Evolutionary conservation across 2,329 filamentous ascomycete species (phyloP).

Genomic region (Lecanosticta acicola): DNA sequence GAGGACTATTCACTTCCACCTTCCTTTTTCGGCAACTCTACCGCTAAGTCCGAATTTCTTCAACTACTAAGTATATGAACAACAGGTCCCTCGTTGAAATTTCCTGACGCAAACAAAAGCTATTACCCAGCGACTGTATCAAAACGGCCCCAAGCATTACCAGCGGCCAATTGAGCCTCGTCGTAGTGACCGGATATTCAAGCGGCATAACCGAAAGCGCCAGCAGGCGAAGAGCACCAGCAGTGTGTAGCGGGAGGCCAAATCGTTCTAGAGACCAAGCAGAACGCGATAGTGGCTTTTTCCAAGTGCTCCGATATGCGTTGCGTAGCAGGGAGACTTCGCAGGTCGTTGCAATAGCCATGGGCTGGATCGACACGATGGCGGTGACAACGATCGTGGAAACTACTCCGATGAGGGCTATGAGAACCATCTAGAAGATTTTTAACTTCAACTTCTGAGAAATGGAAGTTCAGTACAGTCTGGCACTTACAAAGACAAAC

Average conservation of each 20-base stretch:
- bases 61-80: too few relatives aligned
- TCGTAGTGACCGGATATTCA: constrained; percentile 27
- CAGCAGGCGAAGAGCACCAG: not conserved
- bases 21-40: too few relatives aligned
- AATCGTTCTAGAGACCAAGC: constrained; percentile 17
- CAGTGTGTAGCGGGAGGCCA: constrained; percentile 11
- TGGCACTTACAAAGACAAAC: constrained; percentile 5
- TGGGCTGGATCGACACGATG: constrained; percentile 5
- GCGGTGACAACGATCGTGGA: constrained; percentile 9
- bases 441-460: too few relatives aligned
- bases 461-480: too few relatives aligned
- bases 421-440: too few relatives aligned
- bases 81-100: constrained; percentile 28
- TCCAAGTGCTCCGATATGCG: constrained; percentile 11
- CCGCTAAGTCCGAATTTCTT: too few relatives aligned
- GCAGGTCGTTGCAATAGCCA: constrained; percentile 11
- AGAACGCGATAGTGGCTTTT: constrained; percentile 12
- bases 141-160: constrained; percentile 37
- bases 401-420: constrained; percentile 9
- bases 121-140: constrained; percentile 23
- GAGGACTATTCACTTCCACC: too few relatives aligned
- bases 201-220: not conserved
- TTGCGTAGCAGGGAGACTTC: constrained; percentile 14
- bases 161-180: constrained; percentile 47
- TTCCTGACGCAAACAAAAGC: constrained; percentile 31